Evolutionary conservation across 176 grass and related monocot genomes (phyloP).

Genomic region (Triticum timopheevii): DNA sequence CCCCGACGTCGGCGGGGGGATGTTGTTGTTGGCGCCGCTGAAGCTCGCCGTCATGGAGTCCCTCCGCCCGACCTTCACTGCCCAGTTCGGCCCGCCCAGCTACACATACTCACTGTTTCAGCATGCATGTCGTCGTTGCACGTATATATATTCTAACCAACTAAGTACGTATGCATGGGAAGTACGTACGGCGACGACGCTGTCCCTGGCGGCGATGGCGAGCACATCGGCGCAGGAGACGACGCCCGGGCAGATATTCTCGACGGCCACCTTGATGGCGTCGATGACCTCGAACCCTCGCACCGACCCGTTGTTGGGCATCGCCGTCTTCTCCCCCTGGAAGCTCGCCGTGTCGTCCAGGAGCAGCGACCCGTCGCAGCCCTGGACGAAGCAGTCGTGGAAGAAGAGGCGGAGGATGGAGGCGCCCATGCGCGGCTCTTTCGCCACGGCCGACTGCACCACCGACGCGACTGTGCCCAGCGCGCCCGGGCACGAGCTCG

Average conservation of each 20-base stretch:
- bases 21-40: constrained; percentile 49
- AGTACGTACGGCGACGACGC: constrained; percentile 44
- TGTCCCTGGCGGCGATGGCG: constrained; percentile 63
- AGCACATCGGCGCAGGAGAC: constrained; percentile 92
- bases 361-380: constrained; percentile 77
- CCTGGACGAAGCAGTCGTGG: constrained; percentile 84
- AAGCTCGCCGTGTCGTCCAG: constrained; percentile 62
- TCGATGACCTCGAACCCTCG: constrained; percentile 90
- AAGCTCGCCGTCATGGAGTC: constrained; percentile 71
- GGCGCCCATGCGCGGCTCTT: constrained; percentile 65
- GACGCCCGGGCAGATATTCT: constrained; percentile 56
- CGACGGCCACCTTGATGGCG: constrained; percentile 62
- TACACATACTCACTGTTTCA: background rate
- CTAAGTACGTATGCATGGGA: background rate
- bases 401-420: constrained; percentile 84
- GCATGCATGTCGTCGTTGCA: background rate
- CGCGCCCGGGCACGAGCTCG: constrained; percentile 52
- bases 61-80: constrained; percentile 67
- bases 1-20: constrained; percentile 48
- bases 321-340: constrained; percentile 70
- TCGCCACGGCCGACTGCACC: constrained; percentile 45
- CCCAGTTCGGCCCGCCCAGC: constrained; percentile 64
- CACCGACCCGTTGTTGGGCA: constrained; percentile 54
- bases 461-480: constrained; percentile 35
- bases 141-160: background rate